Base-by-base conservation (phyloP, 1,284 basidiomycete species). In the Puccinia polysora region DNA sequence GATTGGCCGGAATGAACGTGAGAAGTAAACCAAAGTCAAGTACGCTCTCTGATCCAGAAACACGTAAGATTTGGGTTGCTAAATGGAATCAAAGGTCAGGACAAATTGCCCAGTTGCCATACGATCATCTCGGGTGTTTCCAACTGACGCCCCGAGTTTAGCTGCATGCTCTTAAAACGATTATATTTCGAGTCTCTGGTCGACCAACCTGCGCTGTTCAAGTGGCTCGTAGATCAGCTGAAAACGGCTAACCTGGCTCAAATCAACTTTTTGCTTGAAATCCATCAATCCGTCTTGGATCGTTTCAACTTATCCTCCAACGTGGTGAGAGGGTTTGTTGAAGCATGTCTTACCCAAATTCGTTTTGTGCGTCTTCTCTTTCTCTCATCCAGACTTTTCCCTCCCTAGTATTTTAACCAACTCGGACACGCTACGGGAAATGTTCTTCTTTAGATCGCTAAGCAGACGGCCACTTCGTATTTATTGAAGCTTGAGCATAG, bases 1-100 rank as follows among this genome's bases (percentile, higher is more conserved):
- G 59, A 0, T 60, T 71, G 34, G 45, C 63, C 69, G 12, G 50
- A 18, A 68, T 68, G 63, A 69, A 89, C 87, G 76, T 88, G 89
- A 77, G 90, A 90, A 78, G 86, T 87, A 75, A 87, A 86, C 0
- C 89, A 89, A 80, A 88, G 87, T 65, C 63, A 77, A 86, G 88
- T 8, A 87, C 91, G 12, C 81, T 91, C 12, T 84, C 86, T 0
- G 88, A 90, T 65, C 78, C 82, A 0, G 86, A 89, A 20, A 83
- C 84, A 36, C 83, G 89, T 43, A 86, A 87, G 67, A 83, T 84
- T 67, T 94, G 91, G 91, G 84, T 89, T 58, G 86, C 86, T 1
- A 87, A 88, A 64, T 94, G 91, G 78, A 84, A 84, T 14, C 95
- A 92, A 80, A 87, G 87, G 85, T 91, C n/a, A n/a, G n/a, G n/a